A percentile compares a stretch with the other conserved stretches of the same genome.
Conservation (phyloP, 345 rosid species). For the Atalantia buxifolia region DNA sequence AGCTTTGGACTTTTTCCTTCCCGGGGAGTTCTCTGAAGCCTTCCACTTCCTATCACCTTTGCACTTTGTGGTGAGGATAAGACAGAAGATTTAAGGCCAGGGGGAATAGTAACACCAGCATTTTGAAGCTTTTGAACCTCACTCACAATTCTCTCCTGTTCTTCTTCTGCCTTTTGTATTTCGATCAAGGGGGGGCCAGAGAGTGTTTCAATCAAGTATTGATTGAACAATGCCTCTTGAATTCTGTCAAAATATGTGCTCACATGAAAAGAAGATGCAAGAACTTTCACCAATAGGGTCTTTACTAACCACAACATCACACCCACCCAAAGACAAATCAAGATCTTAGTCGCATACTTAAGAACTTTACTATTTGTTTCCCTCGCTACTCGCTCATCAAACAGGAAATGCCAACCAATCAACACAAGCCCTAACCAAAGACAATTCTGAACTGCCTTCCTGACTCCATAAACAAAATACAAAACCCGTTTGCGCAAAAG, state of each 20-base stretch:
- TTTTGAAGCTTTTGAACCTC: slow-evolving; percentile 40
- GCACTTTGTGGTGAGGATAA: slow-evolving; percentile 25
- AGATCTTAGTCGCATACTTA: slow-evolving; percentile 50
- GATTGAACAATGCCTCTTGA: slow-evolving; percentile 80
- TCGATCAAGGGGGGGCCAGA: slow-evolving; percentile 75
- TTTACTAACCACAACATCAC: slow-evolving; percentile 77
- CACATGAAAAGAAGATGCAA: slow-evolving; percentile 86
- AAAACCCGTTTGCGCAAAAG: slow-evolving; percentile 69
- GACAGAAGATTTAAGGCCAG: slow-evolving; percentile 34
- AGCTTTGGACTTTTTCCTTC: slow-evolving; percentile 43
- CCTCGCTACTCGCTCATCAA: slow-evolving; percentile 59
- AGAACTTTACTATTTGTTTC: slow-evolving; percentile 34
- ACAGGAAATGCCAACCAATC: slow-evolving; percentile 74
- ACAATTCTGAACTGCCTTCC: slow-evolving; percentile 80
- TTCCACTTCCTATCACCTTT: slow-evolving; percentile 38
- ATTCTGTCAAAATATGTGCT: slow-evolving; percentile 91
- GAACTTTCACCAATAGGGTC: slow-evolving; percentile 81
- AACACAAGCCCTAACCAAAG: slow-evolving; percentile 83
- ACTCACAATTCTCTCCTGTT: slow-evolving; percentile 38
- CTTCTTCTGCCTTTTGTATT: slow-evolving; percentile 45
- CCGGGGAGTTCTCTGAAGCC: slow-evolving; percentile 37
- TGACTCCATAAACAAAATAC: slow-evolving; percentile 84
- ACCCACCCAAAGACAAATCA: slow-evolving; percentile 67
- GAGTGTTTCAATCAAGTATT: slow-evolving; percentile 71
- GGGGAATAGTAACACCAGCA: slow-evolving; percentile 44